A percentile compares a stretch with the other conserved stretches of the same genome.
Evolutionary conservation across 257 asterid genomes (phyloP).

Genomic region (Verbascum thapsus): DNA sequence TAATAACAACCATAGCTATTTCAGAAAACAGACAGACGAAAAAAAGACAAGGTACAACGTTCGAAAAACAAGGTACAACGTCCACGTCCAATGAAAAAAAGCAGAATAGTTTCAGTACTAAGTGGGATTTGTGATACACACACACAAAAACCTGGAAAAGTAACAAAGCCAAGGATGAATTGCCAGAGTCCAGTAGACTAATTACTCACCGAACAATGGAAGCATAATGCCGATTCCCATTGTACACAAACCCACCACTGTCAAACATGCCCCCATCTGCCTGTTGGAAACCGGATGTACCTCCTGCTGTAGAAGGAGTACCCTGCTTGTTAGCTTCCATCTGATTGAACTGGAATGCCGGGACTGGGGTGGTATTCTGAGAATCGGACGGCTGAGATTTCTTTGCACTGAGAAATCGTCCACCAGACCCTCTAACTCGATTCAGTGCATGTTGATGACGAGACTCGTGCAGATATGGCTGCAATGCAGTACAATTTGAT

Average conservation of each 20-base stretch:
- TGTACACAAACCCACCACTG: constrained; percentile 42
- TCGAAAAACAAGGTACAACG: too few species aligned
- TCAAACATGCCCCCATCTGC: constrained; percentile 45
- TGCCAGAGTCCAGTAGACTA: constrained; percentile 61
- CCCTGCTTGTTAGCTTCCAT: constrained; percentile 28
- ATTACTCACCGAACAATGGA: constrained; percentile 69
- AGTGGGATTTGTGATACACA: constrained; percentile 6
- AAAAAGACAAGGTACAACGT: constrained; percentile 5
- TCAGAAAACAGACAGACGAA: too few species aligned
- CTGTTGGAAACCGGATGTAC: constrained; percentile 36
- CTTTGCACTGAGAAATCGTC: constrained; percentile 88
- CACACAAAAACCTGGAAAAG: constrained; percentile 31
- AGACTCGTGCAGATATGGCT: constrained; percentile 99
- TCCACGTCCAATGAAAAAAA: too few species aligned
- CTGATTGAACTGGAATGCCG: constrained; percentile 31
- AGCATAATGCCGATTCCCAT: constrained; percentile 52
- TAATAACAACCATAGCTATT: too few species aligned
- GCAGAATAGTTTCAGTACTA: constrained; percentile 21
- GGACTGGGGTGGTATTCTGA: constrained; percentile 22
- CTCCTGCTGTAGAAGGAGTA: constrained; percentile 32
- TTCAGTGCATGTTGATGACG: constrained; percentile 92
- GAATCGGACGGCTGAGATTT: constrained; percentile 49
- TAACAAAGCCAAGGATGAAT: constrained; percentile 97
- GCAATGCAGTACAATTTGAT: too few species aligned
- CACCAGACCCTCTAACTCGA: constrained; percentile 88